These are phyloP conservation scores for Podaxis sp. DNA, from an alignment of 768 basidiomycete species.

Conservation along the genomic window DNA sequence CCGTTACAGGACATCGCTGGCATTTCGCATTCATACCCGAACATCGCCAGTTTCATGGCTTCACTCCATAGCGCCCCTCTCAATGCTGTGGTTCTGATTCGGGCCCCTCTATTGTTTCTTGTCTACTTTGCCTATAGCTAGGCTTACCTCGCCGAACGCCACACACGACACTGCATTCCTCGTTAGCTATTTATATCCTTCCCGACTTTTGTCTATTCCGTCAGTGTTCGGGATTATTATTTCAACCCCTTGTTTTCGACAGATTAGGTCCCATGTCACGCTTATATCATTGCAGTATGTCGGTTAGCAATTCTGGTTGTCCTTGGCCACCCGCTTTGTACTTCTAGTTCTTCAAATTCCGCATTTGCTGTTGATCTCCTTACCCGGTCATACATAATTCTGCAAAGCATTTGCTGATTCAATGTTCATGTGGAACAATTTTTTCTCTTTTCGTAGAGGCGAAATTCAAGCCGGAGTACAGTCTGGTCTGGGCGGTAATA, in stretches of 20 bases:
- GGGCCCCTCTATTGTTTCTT: background rate
- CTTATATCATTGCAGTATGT: background rate
- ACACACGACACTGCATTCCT: background rate
- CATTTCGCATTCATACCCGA: background rate
- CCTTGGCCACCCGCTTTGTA: background rate
- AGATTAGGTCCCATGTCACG: background rate
- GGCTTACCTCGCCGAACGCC: too few relatives aligned
- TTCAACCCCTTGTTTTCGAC: background rate
- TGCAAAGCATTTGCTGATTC: background rate
- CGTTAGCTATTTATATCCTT: slow-evolving; percentile 7
- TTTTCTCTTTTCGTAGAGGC: background rate
- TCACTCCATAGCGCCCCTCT: background rate
- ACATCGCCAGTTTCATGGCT: background rate
- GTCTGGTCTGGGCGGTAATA: background rate
- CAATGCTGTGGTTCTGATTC: background rate
- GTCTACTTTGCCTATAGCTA: background rate
- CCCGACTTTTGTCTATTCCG: background rate
- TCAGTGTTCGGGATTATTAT: background rate
- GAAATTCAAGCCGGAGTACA: background rate
- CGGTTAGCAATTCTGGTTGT: background rate
- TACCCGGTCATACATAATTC: background rate
- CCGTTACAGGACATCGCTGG: background rate
- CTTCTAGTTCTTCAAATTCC: background rate
- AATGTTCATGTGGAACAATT: background rate
- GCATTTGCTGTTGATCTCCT: background rate